Conservation (phyloP, 768 basidiomycete species). For the Panellus pusillus region DNA sequence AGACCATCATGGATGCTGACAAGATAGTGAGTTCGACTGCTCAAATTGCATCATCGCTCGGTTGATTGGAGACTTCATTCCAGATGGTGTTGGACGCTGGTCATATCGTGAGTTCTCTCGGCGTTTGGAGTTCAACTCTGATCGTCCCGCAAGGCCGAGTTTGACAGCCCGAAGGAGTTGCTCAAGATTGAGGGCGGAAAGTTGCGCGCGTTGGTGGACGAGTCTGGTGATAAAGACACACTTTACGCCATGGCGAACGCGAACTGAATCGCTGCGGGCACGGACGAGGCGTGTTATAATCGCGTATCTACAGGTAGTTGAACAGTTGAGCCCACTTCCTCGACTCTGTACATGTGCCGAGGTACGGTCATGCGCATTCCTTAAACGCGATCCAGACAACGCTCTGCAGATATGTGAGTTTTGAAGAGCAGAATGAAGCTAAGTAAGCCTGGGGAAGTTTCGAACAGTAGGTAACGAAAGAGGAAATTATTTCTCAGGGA, state of each 20-base stretch:
- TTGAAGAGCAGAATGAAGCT: no score
- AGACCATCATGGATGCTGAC: slow-evolving; percentile 29
- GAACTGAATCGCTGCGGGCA: background rate
- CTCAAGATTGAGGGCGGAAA: slow-evolving; percentile 50
- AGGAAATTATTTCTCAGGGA: background rate
- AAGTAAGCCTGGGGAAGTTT: no score
- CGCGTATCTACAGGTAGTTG: no score
- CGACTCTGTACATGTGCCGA: no score
- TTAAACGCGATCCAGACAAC: no score
- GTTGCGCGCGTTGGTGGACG: slow-evolving; percentile 55
- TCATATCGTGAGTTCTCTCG: slow-evolving; percentile 27
- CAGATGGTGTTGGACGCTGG: slow-evolving; percentile 46
- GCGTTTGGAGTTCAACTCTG: background rate
- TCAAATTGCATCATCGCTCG: slow-evolving; percentile 25
- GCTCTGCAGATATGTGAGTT: no score
- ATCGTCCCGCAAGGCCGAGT: slow-evolving; percentile 42
- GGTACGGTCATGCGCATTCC: no score
- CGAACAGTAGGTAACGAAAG: background rate
- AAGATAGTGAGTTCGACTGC: slow-evolving; percentile 26
- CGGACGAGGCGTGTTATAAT: no score
- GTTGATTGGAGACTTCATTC: background rate
- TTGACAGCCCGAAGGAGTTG: slow-evolving; percentile 49
- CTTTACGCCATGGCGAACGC: slow-evolving; percentile 44
- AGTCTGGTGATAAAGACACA: slow-evolving; percentile 51
- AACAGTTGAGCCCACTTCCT: no score